Evolutionary conservation across 345 rosid genomes (phyloP).

Genomic region (Euphorbia peplus): DNA sequence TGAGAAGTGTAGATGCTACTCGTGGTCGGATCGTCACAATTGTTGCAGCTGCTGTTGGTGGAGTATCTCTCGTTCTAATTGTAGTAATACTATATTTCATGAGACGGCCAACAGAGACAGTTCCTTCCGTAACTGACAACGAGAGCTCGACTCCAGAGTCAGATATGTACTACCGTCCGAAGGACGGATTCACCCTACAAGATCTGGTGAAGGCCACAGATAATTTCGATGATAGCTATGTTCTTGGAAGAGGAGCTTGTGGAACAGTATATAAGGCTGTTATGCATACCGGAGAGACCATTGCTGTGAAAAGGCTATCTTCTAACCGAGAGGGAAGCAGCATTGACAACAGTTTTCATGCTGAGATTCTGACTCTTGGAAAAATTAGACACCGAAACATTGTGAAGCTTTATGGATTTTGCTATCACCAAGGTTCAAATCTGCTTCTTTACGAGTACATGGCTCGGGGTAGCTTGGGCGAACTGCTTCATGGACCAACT

Average conservation of each 20-base stretch:
- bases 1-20: conserved; percentile 22
- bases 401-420: conserved; percentile 79
- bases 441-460: conserved; percentile 76
- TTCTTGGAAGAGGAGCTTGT: conserved; percentile 77
- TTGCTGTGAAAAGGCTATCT: conserved; percentile 71
- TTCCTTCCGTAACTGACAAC: conserved; percentile 43
- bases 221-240: conserved; percentile 54
- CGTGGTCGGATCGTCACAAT: conserved; percentile 46
- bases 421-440: conserved; percentile 63
- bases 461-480: conserved; percentile 79
- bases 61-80: conserved; percentile 46
- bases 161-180: conserved; percentile 62
- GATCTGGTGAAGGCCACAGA: conserved; percentile 64
- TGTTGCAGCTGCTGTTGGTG: conserved; percentile 45
- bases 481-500: conserved; percentile 46
- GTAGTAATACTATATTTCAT: conserved; percentile 47
- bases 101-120: conserved; percentile 40
- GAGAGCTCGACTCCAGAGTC: conserved; percentile 41
- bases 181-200: conserved; percentile 66
- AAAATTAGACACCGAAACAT: conserved; percentile 78
- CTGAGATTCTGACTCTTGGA: conserved; percentile 78
- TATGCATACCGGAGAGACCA: conserved; percentile 53
- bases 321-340: conserved; percentile 58
- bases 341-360: conserved; percentile 62
- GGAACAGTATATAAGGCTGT: conserved; percentile 72